phyloP scores from a whole-genome alignment of 2,329 filamentous ascomycete genomes.

The Reticulascus tulasneorum region DNA sequence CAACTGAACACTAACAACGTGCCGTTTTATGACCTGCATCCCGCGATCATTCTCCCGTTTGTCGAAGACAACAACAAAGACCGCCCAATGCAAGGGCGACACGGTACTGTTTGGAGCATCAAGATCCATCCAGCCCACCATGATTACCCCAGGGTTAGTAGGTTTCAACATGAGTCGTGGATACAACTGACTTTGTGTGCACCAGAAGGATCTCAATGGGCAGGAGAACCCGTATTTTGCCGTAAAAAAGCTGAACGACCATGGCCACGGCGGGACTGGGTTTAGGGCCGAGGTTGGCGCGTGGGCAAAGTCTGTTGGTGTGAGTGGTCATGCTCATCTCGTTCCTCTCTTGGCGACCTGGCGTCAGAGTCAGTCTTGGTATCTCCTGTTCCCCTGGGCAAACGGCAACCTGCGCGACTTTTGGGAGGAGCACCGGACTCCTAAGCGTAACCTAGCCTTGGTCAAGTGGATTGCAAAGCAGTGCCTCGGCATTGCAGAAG shows the following conservation, averaged over 20 bases:
- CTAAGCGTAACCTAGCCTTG: neutral
- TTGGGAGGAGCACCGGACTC: conserved; percentile 8
- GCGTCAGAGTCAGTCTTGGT: conserved; percentile 5
- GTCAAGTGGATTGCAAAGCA: conserved; percentile 9
- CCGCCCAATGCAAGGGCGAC: neutral
- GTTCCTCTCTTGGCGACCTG: conserved; percentile 13
- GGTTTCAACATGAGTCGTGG: neutral
- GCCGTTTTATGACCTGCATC: neutral
- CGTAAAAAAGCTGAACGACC: neutral
- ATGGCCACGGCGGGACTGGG: neutral
- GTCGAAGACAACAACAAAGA: neutral
- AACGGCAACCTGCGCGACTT: conserved; percentile 7
- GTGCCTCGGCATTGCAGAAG: conserved; percentile 9
- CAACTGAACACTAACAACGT: neutral
- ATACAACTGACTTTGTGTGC: neutral
- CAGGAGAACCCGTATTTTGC: neutral
- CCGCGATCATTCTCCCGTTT: neutral
- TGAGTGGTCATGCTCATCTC: neutral
- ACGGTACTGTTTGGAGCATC: neutral
- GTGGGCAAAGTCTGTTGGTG: neutral
- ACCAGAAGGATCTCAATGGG: neutral
- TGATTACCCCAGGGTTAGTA: neutral
- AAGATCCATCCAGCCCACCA: conserved; percentile 1
- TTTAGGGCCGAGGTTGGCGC: neutral
- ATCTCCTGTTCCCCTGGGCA: conserved; percentile 15